Evolutionary conservation across 2,329 filamentous ascomycete genomes (phyloP), one percentile per base, ranked within the genome.

Genomic region (Fusarium sp.): DNA sequence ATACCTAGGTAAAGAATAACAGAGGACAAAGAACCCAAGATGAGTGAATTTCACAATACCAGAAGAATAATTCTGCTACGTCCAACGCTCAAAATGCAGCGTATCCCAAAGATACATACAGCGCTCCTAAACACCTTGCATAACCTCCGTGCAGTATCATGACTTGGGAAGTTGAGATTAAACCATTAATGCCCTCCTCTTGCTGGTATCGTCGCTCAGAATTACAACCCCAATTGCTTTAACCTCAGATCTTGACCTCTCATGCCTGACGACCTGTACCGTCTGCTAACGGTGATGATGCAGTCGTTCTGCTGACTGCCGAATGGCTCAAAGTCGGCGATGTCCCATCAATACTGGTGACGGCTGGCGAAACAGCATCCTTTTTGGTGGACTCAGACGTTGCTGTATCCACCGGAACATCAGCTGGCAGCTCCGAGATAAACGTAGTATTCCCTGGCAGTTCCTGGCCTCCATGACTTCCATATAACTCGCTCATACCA

Each of bases 361-460:
- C 15, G 9, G 38, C 12, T 10, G 34, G 43, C 8, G 49, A 58
- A 5, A 42, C 24, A 29, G 11, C 34, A 7, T 15, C n/a, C 15
- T 31, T 3, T 13, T 40, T 34, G 19, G n/a, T 57, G 3, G 54
- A 10, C 6, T 39, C 53, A 6, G 45, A 40, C 22, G 43, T 39
- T 13, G 42, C 35, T 22, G 46, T 26, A 39, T 26, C 24, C 15
- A 13, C 29, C 15, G 55, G 55, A 5, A 10, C 6, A 28, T 65
- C 55, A 9, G 42, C 61, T 1, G 64, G 64, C 6, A 65, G 36
- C 35, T 67, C 64, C 7, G 51, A 53, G 6, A 57, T 32, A 34
- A 39, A 31, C 3, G 57, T 24, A 2, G 15, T 15, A 3, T 22
- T 36, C 2, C 35, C 38, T 4, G 56, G 53, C 5, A 67, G 36